Base-by-base conservation (phyloP, 2,329 filamentous ascomycete species). In the Dactylonectria macrodidyma region DNA sequence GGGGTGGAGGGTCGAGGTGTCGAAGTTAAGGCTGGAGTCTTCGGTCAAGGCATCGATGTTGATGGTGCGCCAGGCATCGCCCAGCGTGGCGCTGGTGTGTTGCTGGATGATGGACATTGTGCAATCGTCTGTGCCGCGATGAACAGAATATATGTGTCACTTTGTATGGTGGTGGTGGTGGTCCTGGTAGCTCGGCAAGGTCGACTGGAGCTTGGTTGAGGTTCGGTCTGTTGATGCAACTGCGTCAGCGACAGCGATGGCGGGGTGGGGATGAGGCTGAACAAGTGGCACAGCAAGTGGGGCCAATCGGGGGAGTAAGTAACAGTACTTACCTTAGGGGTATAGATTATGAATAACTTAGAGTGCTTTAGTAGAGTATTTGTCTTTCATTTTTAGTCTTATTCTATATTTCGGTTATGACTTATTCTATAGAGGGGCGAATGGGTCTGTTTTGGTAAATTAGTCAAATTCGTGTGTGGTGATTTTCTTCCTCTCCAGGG, bases 11-110 rank as follows among this genome's bases (percentile, higher is more conserved):
- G 94, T 94, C 67, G 92, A 89, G 71, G 93, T 90, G 83, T 97
- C 93, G 85, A 98, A 98, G 89, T 98, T 98, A 82, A 90, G 85
- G 73, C 93, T 90, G 76, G 94, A 96, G 82, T 98, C 95, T 67
- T 95, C 94, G 81, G 96, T 93, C 76, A 97, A 89, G 75, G 92
- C 91, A 81, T 98, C 95, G 81, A 98, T 92, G 88, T 98, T 94
- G 87, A 98, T 96, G 73, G 94, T 97, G 82, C 95, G 93, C 90
- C 90, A 92, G 78, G 88, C 87, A 74, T 92, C 90, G 81, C 84
- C 84, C 62, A 92, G 85, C 74, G 89, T 85, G 63, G 88, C 87
- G 66, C 84, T 82, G 58, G 86, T 89, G 82, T 90, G 87, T 79
- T 91, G 88, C 79, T 91, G 90, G 74, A 91, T 91, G 78, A 92